A percentile compares a stretch with the other conserved stretches of the same genome.
Conservation (phyloP, 805 yeast species). For the Candida lessepsii region DNA sequence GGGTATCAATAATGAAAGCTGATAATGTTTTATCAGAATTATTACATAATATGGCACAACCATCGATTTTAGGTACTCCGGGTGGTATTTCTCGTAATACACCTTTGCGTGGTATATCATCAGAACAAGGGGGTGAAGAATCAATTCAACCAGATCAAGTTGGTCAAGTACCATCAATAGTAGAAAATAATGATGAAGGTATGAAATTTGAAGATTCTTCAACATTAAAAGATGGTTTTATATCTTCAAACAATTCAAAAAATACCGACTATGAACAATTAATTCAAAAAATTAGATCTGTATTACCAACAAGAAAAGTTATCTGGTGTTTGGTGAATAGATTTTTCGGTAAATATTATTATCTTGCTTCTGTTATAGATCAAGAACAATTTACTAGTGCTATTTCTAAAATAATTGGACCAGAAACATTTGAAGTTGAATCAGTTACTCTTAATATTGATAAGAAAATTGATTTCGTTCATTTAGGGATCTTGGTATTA, state of each 20-base stretch:
- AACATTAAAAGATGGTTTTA: no score
- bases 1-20: conserved; percentile 9
- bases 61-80: no score
- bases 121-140: no score
- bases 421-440: conserved; percentile 21
- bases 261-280: neutral
- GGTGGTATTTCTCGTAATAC: no score
- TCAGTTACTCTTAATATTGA: conserved; percentile 22
- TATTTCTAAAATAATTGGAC: conserved; percentile 47
- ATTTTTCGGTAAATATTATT: conserved; percentile 57
- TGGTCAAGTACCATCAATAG: no score
- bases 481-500: conserved; percentile 32
- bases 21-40: neutral
- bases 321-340: conserved; percentile 56
- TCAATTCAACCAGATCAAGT: no score
- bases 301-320: conserved; percentile 53
- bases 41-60: neutral
- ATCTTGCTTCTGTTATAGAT: conserved; percentile 64
- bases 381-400: conserved; percentile 48
- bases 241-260: no score
- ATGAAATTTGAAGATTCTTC: no score
- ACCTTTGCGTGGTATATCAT: no score
- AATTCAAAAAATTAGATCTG: conserved; percentile 14
- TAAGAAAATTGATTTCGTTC: conserved; percentile 32
- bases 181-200: no score